Evolutionary conservation across 768 basidiomycete species (phyloP).

Genomic region (Leccinum subgranulosum): DNA sequence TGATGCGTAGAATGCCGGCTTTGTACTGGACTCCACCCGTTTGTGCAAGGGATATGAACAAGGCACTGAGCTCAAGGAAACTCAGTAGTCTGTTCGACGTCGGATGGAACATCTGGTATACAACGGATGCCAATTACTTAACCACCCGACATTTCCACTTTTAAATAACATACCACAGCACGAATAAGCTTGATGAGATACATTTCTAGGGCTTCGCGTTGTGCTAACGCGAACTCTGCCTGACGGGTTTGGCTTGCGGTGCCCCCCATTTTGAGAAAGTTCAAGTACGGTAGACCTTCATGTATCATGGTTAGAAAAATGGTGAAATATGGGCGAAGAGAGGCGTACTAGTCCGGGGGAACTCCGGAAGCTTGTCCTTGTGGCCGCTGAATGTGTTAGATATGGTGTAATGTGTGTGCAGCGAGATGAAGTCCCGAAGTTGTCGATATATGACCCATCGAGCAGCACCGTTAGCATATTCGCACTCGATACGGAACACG

Average conservation of each 20-base stretch:
- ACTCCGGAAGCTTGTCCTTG: conserved; percentile 81
- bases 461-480: conserved; percentile 90
- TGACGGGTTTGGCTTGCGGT: conserved; percentile 51
- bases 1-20: conserved; percentile 75
- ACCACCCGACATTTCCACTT: background rate
- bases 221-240: conserved; percentile 75
- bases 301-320: background rate
- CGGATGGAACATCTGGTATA: conserved; percentile 87
- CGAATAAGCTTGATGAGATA: conserved; percentile 88
- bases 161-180: conserved; percentile 66
- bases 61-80: conserved; percentile 89
- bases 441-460: conserved; percentile 97
- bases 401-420: conserved; percentile 87
- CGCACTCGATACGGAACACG: conserved; percentile 90
- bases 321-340: background rate
- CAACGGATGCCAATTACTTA: background rate
- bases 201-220: conserved; percentile 79
- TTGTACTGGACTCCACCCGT: conserved; percentile 88
- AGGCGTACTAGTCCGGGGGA: conserved; percentile 72
- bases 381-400: conserved; percentile 77
- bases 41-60: conserved; percentile 77
- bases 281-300: conserved; percentile 85
- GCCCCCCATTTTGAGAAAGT: conserved; percentile 69
- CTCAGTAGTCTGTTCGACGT: conserved; percentile 84
- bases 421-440: conserved; percentile 84